phyloP scores from a whole-genome alignment of 2,329 filamentous ascomycete genomes.

The Verticillium nubilum region DNA sequence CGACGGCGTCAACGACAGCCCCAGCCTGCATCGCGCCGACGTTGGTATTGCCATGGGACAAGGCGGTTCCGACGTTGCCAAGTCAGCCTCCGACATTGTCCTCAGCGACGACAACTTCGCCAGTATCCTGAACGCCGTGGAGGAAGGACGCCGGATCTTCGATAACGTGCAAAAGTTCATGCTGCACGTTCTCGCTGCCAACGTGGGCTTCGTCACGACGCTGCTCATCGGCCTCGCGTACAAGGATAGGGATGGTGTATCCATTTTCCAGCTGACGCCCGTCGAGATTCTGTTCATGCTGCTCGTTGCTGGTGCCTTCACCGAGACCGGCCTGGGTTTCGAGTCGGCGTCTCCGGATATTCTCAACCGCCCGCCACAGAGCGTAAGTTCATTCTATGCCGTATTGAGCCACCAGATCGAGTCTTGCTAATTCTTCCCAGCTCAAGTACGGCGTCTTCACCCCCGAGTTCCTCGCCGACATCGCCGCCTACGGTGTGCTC shows the following conservation, averaged over 20 bases:
- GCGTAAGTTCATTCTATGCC: slow-evolving; percentile 26
- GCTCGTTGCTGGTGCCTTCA: slow-evolving; percentile 65
- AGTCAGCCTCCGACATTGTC: slow-evolving; percentile 60
- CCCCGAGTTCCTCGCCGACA: slow-evolving; percentile 56
- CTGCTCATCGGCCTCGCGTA: slow-evolving; percentile 64
- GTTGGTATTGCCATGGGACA: slow-evolving; percentile 68
- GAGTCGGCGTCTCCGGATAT: slow-evolving; percentile 63
- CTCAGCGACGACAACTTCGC: slow-evolving; percentile 65
- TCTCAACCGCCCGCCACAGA: slow-evolving; percentile 59
- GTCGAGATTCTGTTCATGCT: slow-evolving; percentile 73
- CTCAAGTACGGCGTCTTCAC: slow-evolving; percentile 55
- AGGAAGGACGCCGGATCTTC: slow-evolving; percentile 63
- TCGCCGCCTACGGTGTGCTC: slow-evolving; percentile 58
- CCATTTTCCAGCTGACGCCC: slow-evolving; percentile 64
- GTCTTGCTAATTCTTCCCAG: slow-evolving; percentile 10
- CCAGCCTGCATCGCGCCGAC: slow-evolving; percentile 60
- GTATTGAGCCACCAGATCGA: too few species aligned
- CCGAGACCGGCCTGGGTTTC: slow-evolving; percentile 68
- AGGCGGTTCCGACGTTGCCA: slow-evolving; percentile 64
- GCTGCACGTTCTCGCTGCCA: slow-evolving; percentile 59
- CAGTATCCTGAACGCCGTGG: slow-evolving; percentile 37
- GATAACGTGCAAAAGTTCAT: slow-evolving; percentile 70
- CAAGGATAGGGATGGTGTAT: slow-evolving; percentile 58
- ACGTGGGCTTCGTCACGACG: slow-evolving; percentile 61
- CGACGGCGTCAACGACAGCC: slow-evolving; percentile 66